Evolutionary conservation across 2,329 filamentous ascomycete genomes (phyloP).

Genomic region (Alternaria rosae): DNA sequence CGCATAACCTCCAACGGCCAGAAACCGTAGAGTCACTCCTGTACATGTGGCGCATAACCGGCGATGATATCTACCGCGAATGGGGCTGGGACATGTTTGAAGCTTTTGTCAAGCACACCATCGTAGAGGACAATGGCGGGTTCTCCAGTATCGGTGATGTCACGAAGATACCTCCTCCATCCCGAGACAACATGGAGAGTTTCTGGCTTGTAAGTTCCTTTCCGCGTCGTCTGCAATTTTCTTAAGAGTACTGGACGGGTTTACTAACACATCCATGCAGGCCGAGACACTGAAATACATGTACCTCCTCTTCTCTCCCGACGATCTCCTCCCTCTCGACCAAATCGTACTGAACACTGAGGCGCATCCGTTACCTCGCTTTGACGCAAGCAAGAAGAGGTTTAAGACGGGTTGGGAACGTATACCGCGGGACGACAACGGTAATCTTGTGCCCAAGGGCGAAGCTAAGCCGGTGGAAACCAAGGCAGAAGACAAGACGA

Average conservation of each 20-base stretch:
- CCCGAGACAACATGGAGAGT: conserved; percentile 94
- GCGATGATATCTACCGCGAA: conserved; percentile 84
- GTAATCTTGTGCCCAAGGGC: conserved; percentile 33
- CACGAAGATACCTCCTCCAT: conserved; percentile 70
- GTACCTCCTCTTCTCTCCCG: conserved; percentile 88
- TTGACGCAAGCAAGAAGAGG: conserved; percentile 74
- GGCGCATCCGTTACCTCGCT: conserved; percentile 87
- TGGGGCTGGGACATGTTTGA: conserved; percentile 99
- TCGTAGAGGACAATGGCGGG: conserved; percentile 77
- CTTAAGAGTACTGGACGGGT: neutral
- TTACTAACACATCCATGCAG: conserved; percentile 50
- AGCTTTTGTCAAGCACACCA: conserved; percentile 84
- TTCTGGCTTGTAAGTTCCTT: conserved; percentile 83
- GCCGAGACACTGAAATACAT: conserved; percentile 98
- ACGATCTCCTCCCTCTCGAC: conserved; percentile 82
- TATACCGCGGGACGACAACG: conserved; percentile 62
- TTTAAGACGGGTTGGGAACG: conserved; percentile 85
- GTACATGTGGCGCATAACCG: conserved; percentile 99
- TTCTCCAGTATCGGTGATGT: conserved; percentile 85
- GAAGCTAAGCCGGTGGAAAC: conserved; percentile 1
- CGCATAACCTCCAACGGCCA: conserved; percentile 91
- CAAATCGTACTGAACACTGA: conserved; percentile 95
- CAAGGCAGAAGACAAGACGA: conserved; percentile 1
- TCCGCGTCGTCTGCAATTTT: neutral
- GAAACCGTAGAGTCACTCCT: conserved; percentile 97